Conservation (phyloP, 495 filamentous ascomycete genomes). For the Apiosordaria backusii region DNA sequence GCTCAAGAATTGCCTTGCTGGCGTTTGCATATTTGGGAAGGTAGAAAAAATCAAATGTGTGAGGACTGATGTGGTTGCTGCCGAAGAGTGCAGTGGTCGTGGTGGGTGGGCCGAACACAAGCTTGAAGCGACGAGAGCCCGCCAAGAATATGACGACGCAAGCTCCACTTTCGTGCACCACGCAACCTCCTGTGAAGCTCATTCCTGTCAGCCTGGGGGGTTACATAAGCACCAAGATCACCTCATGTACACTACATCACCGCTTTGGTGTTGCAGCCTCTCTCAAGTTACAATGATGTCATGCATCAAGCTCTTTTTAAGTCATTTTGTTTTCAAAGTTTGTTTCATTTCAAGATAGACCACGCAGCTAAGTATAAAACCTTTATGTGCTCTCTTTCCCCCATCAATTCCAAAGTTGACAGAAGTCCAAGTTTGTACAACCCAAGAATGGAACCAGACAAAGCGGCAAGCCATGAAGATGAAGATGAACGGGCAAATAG, state of each 20-base stretch:
- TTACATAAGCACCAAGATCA: conserved; percentile 1
- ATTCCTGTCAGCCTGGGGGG: background rate
- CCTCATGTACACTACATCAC: background rate
- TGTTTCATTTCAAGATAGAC: background rate
- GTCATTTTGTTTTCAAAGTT: background rate
- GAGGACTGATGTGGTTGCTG: background rate
- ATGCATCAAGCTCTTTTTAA: background rate
- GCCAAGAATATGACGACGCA: conserved; percentile 11
- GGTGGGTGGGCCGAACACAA: background rate
- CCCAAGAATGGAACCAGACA: background rate
- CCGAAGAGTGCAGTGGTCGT: background rate
- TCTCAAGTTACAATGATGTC: background rate
- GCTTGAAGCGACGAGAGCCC: conserved; percentile 2
- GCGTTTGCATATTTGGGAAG: background rate
- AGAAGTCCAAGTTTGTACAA: background rate
- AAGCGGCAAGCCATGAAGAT: background rate
- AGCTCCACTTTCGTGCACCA: background rate
- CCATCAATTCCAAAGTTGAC: too few species aligned
- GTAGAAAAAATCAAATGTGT: background rate
- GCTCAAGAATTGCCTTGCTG: background rate
- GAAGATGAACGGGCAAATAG: background rate
- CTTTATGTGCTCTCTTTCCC: background rate
- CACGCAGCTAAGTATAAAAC: background rate
- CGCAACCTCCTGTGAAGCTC: background rate
- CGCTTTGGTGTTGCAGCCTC: background rate